phyloP scores from a whole-genome alignment of 208 protist species.

The Leishmania lainsoni region DNA sequence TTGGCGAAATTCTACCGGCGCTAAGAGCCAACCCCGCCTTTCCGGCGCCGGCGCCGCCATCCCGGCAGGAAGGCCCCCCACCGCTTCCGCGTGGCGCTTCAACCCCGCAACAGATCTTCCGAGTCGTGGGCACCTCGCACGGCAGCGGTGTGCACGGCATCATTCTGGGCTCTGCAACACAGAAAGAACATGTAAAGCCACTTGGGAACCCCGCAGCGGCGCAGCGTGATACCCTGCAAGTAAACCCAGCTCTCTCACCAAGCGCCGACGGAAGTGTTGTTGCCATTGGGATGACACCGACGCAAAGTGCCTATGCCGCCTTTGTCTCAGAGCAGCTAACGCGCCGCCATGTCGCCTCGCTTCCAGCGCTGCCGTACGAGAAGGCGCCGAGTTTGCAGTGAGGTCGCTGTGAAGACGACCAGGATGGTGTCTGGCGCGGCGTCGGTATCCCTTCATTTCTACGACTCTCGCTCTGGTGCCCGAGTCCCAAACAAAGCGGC shows the following conservation, averaged over 20 bases:
- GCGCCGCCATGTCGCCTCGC: slow-evolving; percentile 42
- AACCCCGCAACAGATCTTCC: slow-evolving; percentile 20
- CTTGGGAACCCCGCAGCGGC: neutral
- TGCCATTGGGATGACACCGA: slow-evolving; percentile 51
- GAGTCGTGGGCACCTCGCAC: slow-evolving; percentile 12
- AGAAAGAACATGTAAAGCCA: neutral
- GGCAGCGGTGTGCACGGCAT: slow-evolving; percentile 21
- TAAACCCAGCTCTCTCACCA: slow-evolving; percentile 2
- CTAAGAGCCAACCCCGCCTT: neutral
- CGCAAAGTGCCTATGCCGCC: slow-evolving; percentile 60
- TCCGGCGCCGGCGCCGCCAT: neutral
- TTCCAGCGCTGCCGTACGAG: slow-evolving; percentile 69
- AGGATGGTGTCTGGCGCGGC: neutral
- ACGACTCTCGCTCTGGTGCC: neutral
- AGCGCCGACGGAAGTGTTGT: slow-evolving; percentile 6
- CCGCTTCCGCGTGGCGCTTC: neutral
- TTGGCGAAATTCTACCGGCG: slow-evolving; percentile 24
- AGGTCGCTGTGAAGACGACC: neutral
- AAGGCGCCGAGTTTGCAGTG: slow-evolving; percentile 15
- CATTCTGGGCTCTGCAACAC: neutral
- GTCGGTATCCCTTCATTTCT: neutral
- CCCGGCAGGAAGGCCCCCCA: neutral
- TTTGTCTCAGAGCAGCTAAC: slow-evolving; percentile 58
- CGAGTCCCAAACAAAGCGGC: neutral
- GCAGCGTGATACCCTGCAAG: neutral